Percentiles rank a stretch among this genome's conserved stretches.
Conservation (phyloP, 1,284 basidiomycete species). For the Cerrena zonata region DNA sequence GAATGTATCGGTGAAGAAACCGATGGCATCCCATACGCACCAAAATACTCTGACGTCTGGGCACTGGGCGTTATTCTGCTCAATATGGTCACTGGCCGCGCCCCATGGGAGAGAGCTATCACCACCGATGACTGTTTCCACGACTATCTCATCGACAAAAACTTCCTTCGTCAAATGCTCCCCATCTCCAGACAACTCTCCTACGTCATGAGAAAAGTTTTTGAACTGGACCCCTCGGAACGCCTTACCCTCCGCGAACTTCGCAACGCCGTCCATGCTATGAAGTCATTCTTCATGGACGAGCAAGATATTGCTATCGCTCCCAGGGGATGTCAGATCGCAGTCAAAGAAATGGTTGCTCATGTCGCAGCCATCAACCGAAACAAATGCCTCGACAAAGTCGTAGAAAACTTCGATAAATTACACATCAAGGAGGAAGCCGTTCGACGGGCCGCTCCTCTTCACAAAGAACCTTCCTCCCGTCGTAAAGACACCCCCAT, state of each 20-base stretch:
- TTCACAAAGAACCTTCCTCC: background rate
- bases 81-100: constrained; percentile 82
- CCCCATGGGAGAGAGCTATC: constrained; percentile 81
- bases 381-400: background rate
- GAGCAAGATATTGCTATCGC: constrained; percentile 40
- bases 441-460: background rate
- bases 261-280: constrained; percentile 48
- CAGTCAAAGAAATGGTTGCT: background rate
- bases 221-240: constrained; percentile 45
- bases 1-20: constrained; percentile 25
- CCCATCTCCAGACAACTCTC: constrained; percentile 65
- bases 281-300: constrained; percentile 67
- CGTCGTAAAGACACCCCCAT: background rate
- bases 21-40: constrained; percentile 48
- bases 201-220: constrained; percentile 54
- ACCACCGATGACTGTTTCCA: constrained; percentile 69
- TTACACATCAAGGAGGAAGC: background rate
- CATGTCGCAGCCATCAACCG: background rate
- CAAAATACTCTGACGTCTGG: constrained; percentile 83
- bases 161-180: constrained; percentile 66
- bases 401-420: background rate
- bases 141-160: constrained; percentile 37
- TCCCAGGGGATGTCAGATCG: background rate
- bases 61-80: constrained; percentile 50
- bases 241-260: constrained; percentile 62